Evolutionary conservation across 345 rosid species (phyloP), one percentile per base, ranked within the genome.

Genomic region (Dipteronia sinensis): DNA sequence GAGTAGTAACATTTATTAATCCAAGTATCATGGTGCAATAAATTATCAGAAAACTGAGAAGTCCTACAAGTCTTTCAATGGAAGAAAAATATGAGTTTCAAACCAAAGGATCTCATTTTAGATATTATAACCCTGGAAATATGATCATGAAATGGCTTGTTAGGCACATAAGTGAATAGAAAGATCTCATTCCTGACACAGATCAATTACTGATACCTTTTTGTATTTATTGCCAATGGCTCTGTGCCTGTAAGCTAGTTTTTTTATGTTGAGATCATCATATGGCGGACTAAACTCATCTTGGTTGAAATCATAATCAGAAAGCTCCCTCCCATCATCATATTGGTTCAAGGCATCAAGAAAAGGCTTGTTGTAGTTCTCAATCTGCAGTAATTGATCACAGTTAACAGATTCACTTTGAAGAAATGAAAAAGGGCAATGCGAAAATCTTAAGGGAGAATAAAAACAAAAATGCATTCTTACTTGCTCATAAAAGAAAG

Each of bases 401-500:
- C 40, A 73, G 15, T 59, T 22, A 38, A 10, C 55, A 42, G 38
- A 61, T 11, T 12, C 2, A 59, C 7, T 62, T 19, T 29, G 12
- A 58, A 59, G 64, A n/a, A 59, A 59, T 22, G 27, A 59, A n/a
- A 22, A n/a, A 20, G 62, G 62, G 62, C 61, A 75, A 49, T 58
- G 11, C 40, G 16, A 49, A 75, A 71, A 17, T 22, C 42, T 16
- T 12, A 65, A 69, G 22, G n/a, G 2, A 59, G 12, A 6, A n/a
- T 4, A 22, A 62, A 46, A 51, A 2, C 6, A 69, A 49, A 71
- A 17, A 15, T 53, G 55, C 10, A 16, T 40, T 74, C 91, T 79
- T 78, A 94, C 96, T 81, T 94, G 90, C 79, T 91, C 93, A 71
- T 92, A 94, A 64, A 92, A 90, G 94, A 94, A 92, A 38, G 49